phyloP scores from a whole-genome alignment of 371 early-diverging fungal genomes.

The Sporodiniella umbellata region DNA sequence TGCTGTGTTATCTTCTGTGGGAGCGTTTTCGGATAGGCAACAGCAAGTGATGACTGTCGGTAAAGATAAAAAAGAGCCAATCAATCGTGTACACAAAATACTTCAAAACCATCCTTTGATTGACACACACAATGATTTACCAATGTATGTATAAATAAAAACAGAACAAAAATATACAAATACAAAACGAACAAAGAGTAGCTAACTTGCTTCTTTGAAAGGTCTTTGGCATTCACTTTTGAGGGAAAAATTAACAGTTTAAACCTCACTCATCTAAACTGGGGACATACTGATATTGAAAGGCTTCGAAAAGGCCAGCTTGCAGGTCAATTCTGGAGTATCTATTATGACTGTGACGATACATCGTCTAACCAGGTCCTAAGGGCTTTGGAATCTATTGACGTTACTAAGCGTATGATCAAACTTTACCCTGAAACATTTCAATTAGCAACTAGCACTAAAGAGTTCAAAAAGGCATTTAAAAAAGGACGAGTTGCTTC shows the following conservation, averaged over 20 bases:
- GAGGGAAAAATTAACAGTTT: constrained; percentile 40
- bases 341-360: constrained; percentile 46
- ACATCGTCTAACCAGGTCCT: constrained; percentile 32
- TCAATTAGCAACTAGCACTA: constrained; percentile 40
- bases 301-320: constrained; percentile 46
- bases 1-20: constrained; percentile 2
- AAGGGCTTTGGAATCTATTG: constrained; percentile 55
- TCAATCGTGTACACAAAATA: constrained; percentile 26
- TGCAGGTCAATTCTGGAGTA: constrained; percentile 64
- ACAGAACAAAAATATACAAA: neutral
- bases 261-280: constrained; percentile 31
- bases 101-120: constrained; percentile 29
- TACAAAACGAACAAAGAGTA: neutral
- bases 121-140: constrained; percentile 49
- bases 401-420: constrained; percentile 55
- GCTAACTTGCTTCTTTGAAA: neutral
- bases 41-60: neutral
- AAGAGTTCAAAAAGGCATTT: constrained; percentile 44
- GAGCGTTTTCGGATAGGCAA: constrained; percentile 1
- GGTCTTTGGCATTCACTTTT: constrained; percentile 28
- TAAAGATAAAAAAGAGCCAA: constrained; percentile 7
- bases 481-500: constrained; percentile 51
- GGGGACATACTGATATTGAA: constrained; percentile 43
- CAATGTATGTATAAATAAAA: constrained; percentile 22
- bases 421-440: constrained; percentile 49